Conservation (phyloP, 305 asterid genomes). For the Solanum hybrid region DNA sequence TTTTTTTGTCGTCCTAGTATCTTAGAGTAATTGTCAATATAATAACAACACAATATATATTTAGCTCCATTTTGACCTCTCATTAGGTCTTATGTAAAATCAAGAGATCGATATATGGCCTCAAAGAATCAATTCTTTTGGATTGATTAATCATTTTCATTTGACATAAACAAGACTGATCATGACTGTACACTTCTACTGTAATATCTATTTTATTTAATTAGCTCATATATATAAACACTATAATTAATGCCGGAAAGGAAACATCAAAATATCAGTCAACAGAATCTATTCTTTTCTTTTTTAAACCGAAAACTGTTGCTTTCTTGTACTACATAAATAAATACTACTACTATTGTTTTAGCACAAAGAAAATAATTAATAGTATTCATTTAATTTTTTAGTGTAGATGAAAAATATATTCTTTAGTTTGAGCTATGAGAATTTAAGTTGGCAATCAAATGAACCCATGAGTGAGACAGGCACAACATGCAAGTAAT, state of each 20-base stretch:
- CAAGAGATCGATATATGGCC: not conserved
- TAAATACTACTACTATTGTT: constrained; percentile 14
- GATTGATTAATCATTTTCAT: not conserved
- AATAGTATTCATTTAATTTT: not conserved
- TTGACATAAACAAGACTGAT: not conserved
- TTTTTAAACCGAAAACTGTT: not conserved
- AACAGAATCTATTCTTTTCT: not conserved
- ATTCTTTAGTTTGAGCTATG: not conserved
- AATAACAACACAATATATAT: too few relatives aligned
- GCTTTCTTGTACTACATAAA: not conserved
- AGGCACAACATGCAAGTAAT: not conserved
- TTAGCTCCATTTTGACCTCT: not conserved
- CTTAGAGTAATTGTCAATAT: not conserved
- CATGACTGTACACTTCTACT: not conserved
- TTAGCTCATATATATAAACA: not conserved
- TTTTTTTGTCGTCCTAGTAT: not conserved
- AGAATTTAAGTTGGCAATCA: not conserved
- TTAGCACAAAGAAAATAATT: not conserved
- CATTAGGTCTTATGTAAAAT: not conserved
- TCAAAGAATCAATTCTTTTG: not conserved
- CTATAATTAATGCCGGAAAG: not conserved
- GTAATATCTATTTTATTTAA: not conserved
- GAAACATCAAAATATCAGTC: not conserved
- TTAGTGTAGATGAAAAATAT: not conserved
- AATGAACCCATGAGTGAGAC: not conserved